phyloP scores from a whole-genome alignment of 306 rosid species.

The Dryas octopetala region DNA sequence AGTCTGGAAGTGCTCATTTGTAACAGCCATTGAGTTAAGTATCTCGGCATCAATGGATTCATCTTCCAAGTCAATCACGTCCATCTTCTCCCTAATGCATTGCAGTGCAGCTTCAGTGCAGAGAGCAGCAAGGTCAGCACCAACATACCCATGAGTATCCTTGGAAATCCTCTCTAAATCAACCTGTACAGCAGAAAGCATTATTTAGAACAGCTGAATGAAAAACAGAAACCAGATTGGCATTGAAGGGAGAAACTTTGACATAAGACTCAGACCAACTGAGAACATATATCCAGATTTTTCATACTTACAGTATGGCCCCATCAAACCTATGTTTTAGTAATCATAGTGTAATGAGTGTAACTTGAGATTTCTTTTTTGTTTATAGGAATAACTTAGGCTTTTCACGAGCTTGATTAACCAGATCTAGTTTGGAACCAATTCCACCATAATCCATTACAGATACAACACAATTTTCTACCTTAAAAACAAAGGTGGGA shows the following conservation, averaged over 20 bases:
- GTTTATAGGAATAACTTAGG: background rate
- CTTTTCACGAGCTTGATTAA: background rate
- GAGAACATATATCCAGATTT: background rate
- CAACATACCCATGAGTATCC: slow-evolving; percentile 71
- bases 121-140: slow-evolving; percentile 74
- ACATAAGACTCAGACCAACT: background rate
- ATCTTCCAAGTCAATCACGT: slow-evolving; percentile 64
- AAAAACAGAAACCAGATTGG: background rate
- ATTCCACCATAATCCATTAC: background rate
- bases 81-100: slow-evolving; percentile 77
- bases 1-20: slow-evolving; percentile 69
- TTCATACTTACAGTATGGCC: background rate
- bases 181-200: slow-evolving; percentile 38
- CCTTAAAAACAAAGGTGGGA: background rate
- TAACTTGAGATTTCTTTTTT: background rate
- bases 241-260: background rate
- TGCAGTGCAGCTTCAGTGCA: slow-evolving; percentile 74
- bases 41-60: slow-evolving; percentile 67
- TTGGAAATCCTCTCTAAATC: slow-evolving; percentile 56
- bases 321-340: background rate
- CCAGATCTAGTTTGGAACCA: background rate
- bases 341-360: background rate
- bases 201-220: background rate
- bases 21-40: slow-evolving; percentile 57
- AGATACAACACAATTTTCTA: slow-evolving; percentile 2